Percentiles rank a stretch among this genome's conserved stretches.
Evolutionary conservation across 805 yeast species (phyloP).

Genomic region (Suhomyces canberraensis): DNA sequence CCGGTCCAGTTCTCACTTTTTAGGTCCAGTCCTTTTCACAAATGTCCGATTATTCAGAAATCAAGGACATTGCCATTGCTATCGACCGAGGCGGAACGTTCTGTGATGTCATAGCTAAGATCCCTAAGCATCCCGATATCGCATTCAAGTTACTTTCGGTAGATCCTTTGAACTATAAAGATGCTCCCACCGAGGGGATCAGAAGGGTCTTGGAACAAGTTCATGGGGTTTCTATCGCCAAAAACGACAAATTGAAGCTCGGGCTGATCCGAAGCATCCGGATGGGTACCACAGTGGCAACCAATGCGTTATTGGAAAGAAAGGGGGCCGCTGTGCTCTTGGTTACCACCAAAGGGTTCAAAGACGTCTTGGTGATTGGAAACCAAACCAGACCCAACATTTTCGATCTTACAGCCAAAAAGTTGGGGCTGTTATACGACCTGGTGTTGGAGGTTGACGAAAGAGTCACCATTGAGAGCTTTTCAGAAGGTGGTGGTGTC

Average conservation of each 20-base stretch:
- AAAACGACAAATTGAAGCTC: constrained; percentile 55
- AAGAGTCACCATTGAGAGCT: constrained; percentile 75
- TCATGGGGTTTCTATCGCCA: constrained; percentile 52
- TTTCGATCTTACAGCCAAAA: constrained; percentile 74
- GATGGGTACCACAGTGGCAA: constrained; percentile 95
- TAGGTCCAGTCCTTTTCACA: no score
- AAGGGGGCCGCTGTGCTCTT: constrained; percentile 88
- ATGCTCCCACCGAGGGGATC: constrained; percentile 92
- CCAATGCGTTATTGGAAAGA: constrained; percentile 89
- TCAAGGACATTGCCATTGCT: constrained; percentile 27
- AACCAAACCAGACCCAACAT: constrained; percentile 90
- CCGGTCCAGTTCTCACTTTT: no score
- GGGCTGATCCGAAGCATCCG: constrained; percentile 64
- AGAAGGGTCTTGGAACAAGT: constrained; percentile 68
- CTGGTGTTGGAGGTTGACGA: constrained; percentile 84
- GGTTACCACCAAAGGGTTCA: constrained; percentile 84
- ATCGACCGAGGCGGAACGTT: constrained; percentile 79
- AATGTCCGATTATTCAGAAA: constrained; percentile 1
- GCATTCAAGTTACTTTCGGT: constrained; percentile 81
- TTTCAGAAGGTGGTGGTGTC: constrained; percentile 65
- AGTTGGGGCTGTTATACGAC: constrained; percentile 69
- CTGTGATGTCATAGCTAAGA: constrained; percentile 64
- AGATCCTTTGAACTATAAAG: constrained; percentile 82
- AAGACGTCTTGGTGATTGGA: constrained; percentile 79
- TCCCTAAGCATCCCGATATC: constrained; percentile 52